phyloP scores from a whole-genome alignment of 1,284 basidiomycete genomes.

The Ceratobasidium papillatum region DNA sequence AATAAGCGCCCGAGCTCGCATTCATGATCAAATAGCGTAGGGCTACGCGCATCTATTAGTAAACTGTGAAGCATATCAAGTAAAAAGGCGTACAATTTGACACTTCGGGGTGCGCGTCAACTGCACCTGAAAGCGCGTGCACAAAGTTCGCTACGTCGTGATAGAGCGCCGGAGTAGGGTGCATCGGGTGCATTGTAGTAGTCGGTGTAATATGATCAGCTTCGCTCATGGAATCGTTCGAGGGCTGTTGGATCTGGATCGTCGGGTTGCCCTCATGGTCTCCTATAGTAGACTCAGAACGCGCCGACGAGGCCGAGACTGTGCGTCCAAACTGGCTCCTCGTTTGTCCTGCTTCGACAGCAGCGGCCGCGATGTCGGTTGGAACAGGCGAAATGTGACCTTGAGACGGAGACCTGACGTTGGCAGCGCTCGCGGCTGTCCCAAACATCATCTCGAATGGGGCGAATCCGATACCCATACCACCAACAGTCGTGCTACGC shows the following conservation, averaged over 20 bases:
- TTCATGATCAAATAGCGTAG: conserved; percentile 1
- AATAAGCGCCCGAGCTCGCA: conserved; percentile 20
- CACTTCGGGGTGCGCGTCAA: conserved; percentile 18
- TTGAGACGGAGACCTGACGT: conserved; percentile 35
- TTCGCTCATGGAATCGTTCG: conserved; percentile 6
- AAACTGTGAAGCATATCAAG: background rate
- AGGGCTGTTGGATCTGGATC: conserved; percentile 32
- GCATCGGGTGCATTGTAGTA: background rate
- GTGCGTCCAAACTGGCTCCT: conserved; percentile 21
- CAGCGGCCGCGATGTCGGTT: background rate
- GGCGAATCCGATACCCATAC: conserved; percentile 36
- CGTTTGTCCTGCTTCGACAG: conserved; percentile 20
- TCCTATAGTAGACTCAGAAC: background rate
- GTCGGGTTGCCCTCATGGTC: conserved; percentile 3
- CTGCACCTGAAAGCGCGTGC: conserved; percentile 26
- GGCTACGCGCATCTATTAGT: background rate
- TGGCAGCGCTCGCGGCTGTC: conserved; percentile 26
- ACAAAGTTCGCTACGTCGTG: conserved; percentile 26
- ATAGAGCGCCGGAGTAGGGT: conserved; percentile 36
- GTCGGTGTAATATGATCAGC: conserved; percentile 5
- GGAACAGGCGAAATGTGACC: conserved; percentile 35
- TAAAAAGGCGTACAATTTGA: conserved; percentile 6
- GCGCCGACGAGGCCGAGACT: background rate
- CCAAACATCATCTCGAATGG: conserved; percentile 41
- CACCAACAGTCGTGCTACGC: conserved; percentile 1